phyloP scores from a whole-genome alignment of 106 monocot genomes.

The Dioscorea alata region DNA sequence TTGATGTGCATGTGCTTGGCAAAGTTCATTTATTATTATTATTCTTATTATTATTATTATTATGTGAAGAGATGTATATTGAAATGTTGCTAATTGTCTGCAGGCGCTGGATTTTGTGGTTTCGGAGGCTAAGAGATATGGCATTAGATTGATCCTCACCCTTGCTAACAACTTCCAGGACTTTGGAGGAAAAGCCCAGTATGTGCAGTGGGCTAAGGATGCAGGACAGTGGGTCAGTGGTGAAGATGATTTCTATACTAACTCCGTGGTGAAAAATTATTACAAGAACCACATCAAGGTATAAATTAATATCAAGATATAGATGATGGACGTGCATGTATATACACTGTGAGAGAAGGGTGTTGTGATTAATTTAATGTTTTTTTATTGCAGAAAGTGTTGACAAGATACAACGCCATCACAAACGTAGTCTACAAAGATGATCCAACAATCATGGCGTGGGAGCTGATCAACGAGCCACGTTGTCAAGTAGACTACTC shows the following conservation, averaged over 20 bases:
- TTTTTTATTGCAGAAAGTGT: slow-evolving; percentile 19
- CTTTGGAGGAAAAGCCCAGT: slow-evolving; percentile 38
- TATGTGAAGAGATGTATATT: too few species aligned
- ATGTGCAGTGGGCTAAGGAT: slow-evolving; percentile 38
- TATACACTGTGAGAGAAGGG: not conserved
- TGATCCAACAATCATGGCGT: slow-evolving; percentile 47
- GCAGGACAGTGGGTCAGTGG: slow-evolving; percentile 10
- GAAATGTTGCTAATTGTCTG: not conserved
- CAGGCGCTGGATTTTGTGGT: slow-evolving; percentile 48
- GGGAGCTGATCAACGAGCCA: slow-evolving; percentile 60
- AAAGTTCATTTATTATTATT: not conserved
- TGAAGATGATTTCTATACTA: slow-evolving; percentile 51
- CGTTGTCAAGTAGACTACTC: slow-evolving; percentile 35
- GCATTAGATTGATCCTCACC: slow-evolving; percentile 34
- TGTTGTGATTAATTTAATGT: not conserved
- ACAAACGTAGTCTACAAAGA: slow-evolving; percentile 34
- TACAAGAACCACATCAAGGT: slow-evolving; percentile 54
- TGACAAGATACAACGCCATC: slow-evolving; percentile 36
- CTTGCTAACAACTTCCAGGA: slow-evolving; percentile 47
- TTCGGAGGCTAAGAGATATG: slow-evolving; percentile 25
- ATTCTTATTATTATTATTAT: not conserved
- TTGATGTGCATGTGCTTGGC: not conserved
- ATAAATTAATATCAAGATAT: too few species aligned
- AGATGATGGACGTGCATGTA: not conserved
- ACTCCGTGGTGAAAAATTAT: slow-evolving; percentile 32